Base-by-base conservation (phyloP, 345 rosid genomes). In the Populus pruinosa region DNA sequence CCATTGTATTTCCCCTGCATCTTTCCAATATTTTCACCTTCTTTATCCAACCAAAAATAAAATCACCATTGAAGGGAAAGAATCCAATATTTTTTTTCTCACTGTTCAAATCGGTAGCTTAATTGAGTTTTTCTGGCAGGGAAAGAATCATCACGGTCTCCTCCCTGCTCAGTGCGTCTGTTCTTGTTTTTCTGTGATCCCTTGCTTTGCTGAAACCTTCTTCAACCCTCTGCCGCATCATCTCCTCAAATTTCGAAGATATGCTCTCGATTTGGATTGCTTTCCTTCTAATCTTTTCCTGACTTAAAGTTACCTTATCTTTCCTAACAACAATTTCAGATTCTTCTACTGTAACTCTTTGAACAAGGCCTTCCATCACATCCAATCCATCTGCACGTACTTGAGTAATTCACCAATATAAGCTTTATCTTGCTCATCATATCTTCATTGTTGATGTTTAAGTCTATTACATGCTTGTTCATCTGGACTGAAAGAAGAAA, bases 281-380 rank as follows among this genome's bases (percentile, higher is more conserved):
- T 82, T 91, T 91, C 89, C 79, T 87, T 80, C 63, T 88, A 76
- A 89, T 86, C 80, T 90, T 94, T 86, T 90, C 92, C 78, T 88
- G 85, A 11, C 92, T 85, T 71, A 88, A 77, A 49, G 71, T 81
- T 43, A 89, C 92, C 93, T 80, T 43, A 88, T 91, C 92, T 82
- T 90, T 93, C 79, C 93, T 93, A 71, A 81, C 50, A 31, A 86
- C 87, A 73, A 93, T 83, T 89, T 91, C 94, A 63, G 88, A 87
- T 85, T 93, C 98, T 4, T 95, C 97, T 74, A 89, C 73, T 74
- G 86, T 78, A 81, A 87, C 93, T 83, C 95, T 91, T 82, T 86
- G 89, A 78, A 91, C 86, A 81, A 93, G 95, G 75, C 77, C 74
- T 85, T 94, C 95, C 88, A 93, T 84, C 44, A 88, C 89, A 86